Evolutionary conservation across 345 rosid genomes (phyloP).

Genomic region (Hirschfeldia incana): DNA sequence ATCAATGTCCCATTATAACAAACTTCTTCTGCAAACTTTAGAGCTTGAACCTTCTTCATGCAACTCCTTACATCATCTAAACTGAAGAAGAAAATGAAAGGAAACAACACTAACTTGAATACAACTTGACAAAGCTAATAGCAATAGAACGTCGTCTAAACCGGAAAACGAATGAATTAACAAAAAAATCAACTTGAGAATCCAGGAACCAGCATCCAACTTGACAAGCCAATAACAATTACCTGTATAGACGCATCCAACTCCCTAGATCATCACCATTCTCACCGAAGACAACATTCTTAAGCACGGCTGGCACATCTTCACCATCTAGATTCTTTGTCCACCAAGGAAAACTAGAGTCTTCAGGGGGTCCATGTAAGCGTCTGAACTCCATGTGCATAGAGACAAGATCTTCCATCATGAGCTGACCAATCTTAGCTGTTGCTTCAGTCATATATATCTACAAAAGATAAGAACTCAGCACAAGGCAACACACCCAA

Average conservation of each 20-base stretch:
- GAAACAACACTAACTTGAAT: not conserved
- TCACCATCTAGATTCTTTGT: conserved; percentile 67
- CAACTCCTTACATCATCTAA: conserved; percentile 69
- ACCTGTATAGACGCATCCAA: conserved; percentile 91
- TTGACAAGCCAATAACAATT: conserved; percentile 14
- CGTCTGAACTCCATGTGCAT: conserved; percentile 66
- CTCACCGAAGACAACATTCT: conserved; percentile 56
- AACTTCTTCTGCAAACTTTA: conserved; percentile 71
- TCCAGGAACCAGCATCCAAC: too few species aligned
- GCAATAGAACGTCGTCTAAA: too few species aligned
- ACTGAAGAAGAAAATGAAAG: conserved; percentile 42
- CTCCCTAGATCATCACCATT: conserved; percentile 68
- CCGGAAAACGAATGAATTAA: too few species aligned
- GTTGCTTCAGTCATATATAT: conserved; percentile 80
- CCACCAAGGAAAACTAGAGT: conserved; percentile 58
- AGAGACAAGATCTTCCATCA: conserved; percentile 88
- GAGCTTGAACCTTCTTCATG: conserved; percentile 56
- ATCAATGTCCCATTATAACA: conserved; percentile 75
- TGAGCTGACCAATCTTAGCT: conserved; percentile 66
- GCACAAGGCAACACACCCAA: not conserved
- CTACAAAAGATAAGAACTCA: conserved; percentile 43
- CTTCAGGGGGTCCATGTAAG: conserved; percentile 56
- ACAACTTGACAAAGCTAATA: too few species aligned
- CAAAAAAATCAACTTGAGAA: too few species aligned
- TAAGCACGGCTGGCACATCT: conserved; percentile 52